Evolutionary conservation across 495 filamentous ascomycete genomes (phyloP), one percentile per base, ranked within the genome.

Genomic region (Lophiotrema nucula): DNA sequence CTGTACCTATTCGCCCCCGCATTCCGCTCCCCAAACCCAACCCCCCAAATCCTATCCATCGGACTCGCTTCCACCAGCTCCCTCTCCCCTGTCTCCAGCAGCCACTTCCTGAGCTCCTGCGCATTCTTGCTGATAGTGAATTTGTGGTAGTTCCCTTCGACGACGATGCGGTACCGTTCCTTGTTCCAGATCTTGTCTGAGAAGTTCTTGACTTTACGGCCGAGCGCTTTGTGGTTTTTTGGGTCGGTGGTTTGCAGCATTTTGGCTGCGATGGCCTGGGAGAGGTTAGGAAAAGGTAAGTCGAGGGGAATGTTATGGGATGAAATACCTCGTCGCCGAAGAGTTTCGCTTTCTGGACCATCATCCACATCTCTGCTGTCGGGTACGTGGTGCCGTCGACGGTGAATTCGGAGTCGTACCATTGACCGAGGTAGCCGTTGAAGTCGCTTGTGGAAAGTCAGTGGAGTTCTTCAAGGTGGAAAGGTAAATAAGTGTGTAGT

Each of bases 31-130:
- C 60, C 69, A 67, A 82, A 86, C 12, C 86, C 86, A 27, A 89
- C 69, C 5, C 86, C 86, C 86, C 85, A 89, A 51, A 88, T 79
- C 23, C 73, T 63, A 70, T 89, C 84, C 50, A 69, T 74, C 39
- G 85, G 83, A 6, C 72, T 75, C 28, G 76, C 74, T 72, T 78
- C 86, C 2, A 87, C 81, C 8, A 89, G 49, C 70, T 85, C 79
- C 46, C 78, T 69, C 4, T 79, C 75, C 5, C 79, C 83, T 1
- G 86, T 88, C 19, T 55, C 71, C 38, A 88, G 61, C 38, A 89
- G 56, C 62, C 71, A 62, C 51, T 68, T 69, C 51, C 68, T 73
- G 53, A 82, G 65, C 25, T 63, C 44, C n/a, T 50, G 53, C n/a
- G 67, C 64, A 4, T 72, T 69, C 50, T 53, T 65, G 37, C 48